Base-by-base conservation (phyloP, 2,329 filamentous ascomycete genomes). In the Lomentospora prolificans region DNA sequence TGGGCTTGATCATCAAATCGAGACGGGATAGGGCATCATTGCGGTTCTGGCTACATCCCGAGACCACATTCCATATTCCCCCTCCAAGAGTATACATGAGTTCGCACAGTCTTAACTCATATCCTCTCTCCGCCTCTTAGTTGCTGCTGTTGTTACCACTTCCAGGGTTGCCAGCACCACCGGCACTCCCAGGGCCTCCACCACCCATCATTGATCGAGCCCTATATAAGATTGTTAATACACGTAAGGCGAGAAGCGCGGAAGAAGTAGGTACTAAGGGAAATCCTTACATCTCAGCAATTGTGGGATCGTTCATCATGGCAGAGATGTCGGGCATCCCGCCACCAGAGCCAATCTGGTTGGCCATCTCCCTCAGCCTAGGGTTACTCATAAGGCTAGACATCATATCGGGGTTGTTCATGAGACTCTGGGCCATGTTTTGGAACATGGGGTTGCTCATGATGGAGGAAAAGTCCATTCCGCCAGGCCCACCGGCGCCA, bases 371-470 rank as follows among this genome's bases (percentile, higher is more conserved):
- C 57, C 89, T 81, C 59, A 97, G 74, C 59, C 85, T 82, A 3
- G 94, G 94, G 76, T 99, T 97, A 77, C 78, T 90, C 91, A 99
- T 96, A 57, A 99, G 73, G 69, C 90, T 94, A 68, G 78, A 81
- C 83, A 97, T 87, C 76, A 91, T 84, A 8, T 95, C 89, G 0
- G 94, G 94, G 74, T 99, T 96, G 73, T 84, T 89, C 94, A 97
- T 97, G 56, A 99, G 73, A 71, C 89, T 96, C 76, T 96, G 90
- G 3, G 94, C 94, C 90, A 97, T 96, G 74, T 81, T 88, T 53
- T 90, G 84, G 74, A 99, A 95, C 94, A 97, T 97, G 56, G 94
- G 94, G 76, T 97, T 99, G 77, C 78, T 90, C 90, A 97, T 95
- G 69, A 99, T 85, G 60, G 82, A 82, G 60, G 82, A 74, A 24